These are phyloP conservation scores for Eragrostis curvula DNA, from an alignment of 176 grass and related monocot species.

Conservation along the genomic window DNA sequence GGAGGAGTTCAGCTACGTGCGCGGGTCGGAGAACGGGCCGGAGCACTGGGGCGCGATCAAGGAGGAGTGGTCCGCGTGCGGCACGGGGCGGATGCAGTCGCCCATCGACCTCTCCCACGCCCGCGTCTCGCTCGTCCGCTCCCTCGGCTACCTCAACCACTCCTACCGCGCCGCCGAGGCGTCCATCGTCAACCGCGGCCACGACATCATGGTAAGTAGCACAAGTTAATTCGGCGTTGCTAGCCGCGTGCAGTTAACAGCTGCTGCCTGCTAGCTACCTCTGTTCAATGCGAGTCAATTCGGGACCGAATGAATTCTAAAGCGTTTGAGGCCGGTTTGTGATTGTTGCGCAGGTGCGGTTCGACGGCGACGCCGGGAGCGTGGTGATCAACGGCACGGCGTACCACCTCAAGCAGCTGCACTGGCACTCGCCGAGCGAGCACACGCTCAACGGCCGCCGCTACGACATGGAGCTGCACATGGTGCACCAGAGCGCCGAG, in stretches of 20 bases:
- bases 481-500: not conserved
- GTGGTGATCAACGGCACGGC: slow-evolving; percentile 57
- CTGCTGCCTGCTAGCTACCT: too few species aligned
- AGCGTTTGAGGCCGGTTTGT: too few species aligned
- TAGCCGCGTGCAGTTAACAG: not conserved
- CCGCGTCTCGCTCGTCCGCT: slow-evolving; percentile 31
- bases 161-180: slow-evolving; percentile 57
- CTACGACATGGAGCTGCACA: slow-evolving; percentile 1
- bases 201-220: slow-evolving; percentile 58
- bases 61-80: slow-evolving; percentile 59
- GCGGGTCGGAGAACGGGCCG: slow-evolving; percentile 47
- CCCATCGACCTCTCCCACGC: slow-evolving; percentile 63
- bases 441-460: slow-evolving; percentile 62
- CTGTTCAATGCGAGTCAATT: not conserved
- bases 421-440: slow-evolving; percentile 88
- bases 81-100: slow-evolving; percentile 63
- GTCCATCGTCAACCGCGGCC: slow-evolving; percentile 64
- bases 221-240: too few species aligned
- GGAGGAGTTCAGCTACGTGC: slow-evolving; percentile 65
- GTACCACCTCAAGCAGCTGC: slow-evolving; percentile 62
- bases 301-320: not conserved
- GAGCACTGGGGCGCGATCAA: slow-evolving; percentile 68
- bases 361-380: slow-evolving; percentile 52
- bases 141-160: slow-evolving; percentile 54
- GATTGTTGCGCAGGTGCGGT: slow-evolving; percentile 55